Percentiles rank a stretch among this genome's conserved stretches.
These are phyloP conservation scores for Harrya chromipes DNA, from an alignment of 768 basidiomycete genomes.

Conservation along the genomic window DNA sequence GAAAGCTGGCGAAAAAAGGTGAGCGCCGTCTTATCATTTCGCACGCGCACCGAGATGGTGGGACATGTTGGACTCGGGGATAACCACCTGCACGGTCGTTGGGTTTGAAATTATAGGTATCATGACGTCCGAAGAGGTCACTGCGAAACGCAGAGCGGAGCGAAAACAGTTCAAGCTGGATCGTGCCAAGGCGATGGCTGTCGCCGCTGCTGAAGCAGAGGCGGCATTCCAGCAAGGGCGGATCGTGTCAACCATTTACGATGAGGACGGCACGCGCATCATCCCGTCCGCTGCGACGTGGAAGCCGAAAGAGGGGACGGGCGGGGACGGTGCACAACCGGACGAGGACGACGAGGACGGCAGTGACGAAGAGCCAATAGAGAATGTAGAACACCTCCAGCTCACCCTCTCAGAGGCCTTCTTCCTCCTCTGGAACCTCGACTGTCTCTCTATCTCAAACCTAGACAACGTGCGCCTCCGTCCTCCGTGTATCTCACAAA, in stretches of 20 bases:
- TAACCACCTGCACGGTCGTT: too few relatives aligned
- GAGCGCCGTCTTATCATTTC: slow-evolving; percentile 4
- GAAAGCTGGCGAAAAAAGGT: slow-evolving; percentile 57
- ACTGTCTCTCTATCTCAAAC: slow-evolving; percentile 72
- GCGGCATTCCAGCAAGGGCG: slow-evolving; percentile 70
- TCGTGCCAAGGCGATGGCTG: slow-evolving; percentile 83
- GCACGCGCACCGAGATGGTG: too few relatives aligned
- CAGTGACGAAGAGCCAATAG: slow-evolving; percentile 52
- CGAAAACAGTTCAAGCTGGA: slow-evolving; percentile 92
- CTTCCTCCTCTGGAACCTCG: slow-evolving; percentile 81
- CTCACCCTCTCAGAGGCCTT: slow-evolving; percentile 87
- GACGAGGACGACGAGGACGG: slow-evolving; percentile 26
- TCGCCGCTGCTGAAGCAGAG: slow-evolving; percentile 78
- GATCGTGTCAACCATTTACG: slow-evolving; percentile 56
- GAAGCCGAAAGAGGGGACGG: slow-evolving; percentile 44
- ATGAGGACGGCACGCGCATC: slow-evolving; percentile 40
- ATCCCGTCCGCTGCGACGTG: slow-evolving; percentile 83
- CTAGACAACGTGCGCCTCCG: slow-evolving; percentile 54
- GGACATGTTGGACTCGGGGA: too few relatives aligned
- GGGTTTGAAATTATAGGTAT: neutral
- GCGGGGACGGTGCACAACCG: slow-evolving; percentile 11
- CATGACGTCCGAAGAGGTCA: slow-evolving; percentile 87
- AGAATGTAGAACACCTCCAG: slow-evolving; percentile 87
- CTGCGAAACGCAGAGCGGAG: slow-evolving; percentile 81
- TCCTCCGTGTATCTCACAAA: neutral